Evolutionary conservation across 2,329 filamentous ascomycete genomes (phyloP), one percentile per base, ranked within the genome.

Genomic region (Didymella arachidicola): DNA sequence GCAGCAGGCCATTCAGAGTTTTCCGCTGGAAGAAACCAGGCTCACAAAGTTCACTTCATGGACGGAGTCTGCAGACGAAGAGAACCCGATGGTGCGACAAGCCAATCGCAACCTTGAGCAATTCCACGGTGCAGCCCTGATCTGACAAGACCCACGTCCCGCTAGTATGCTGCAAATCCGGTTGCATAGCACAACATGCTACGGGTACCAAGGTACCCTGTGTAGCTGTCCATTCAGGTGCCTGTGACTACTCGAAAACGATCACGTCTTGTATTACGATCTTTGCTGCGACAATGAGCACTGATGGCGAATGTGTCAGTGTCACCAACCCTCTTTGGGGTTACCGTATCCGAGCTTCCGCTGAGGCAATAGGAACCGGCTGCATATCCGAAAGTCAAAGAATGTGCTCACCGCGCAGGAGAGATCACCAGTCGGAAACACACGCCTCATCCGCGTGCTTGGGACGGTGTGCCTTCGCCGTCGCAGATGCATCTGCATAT

Each of bases 91-190:
- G 49, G 30, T n/a, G 14, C 42, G 32, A 48, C 44, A 38, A 45
- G 57, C 72, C 64, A 73, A 73, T 74, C 59, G 66, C 58, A 62
- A 51, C 44, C 46, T 30, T 53, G 52, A 39, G 44, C 43, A 30
- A 52, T 47, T 47, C 42, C 62, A 63, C 62, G 50, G 47, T 57
- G 55, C 47, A 29, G 49, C 53, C 56, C 60, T 60, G 58, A 57
- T 34, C 54, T 58, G 42, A 57, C 64, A 64, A 61, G 68, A 66
- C 63, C 70, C 69, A 70, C 65, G 67, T 68, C 58, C 54, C 62
- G 58, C 45, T 59, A 57, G 54, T 53, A 45, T 61, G 60, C 45
- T 62, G 57, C 43, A 54, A 54, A 54, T 46, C 50, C 22, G 41
- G 50, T 51, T 30, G 56, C 56, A 59, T 34, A 36, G 51, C 46